Evolutionary conservation across 495 filamentous ascomycete genomes (phyloP).

Genomic region (Terfezia boudieri): DNA sequence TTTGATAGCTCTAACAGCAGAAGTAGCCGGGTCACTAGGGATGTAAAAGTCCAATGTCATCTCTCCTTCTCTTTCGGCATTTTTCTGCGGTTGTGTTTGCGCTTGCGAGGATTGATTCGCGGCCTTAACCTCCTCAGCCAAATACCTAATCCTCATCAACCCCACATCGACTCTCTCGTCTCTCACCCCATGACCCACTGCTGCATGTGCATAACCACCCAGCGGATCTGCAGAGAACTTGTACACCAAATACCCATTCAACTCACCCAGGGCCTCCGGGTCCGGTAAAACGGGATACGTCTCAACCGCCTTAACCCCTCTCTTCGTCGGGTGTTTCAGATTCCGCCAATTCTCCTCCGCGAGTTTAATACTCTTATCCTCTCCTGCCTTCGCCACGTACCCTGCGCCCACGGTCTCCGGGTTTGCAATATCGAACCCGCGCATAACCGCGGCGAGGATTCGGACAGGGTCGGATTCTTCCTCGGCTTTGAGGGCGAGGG

Average conservation of each 20-base stretch:
- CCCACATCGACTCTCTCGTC: constrained; percentile 65
- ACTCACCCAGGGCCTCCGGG: constrained; percentile 74
- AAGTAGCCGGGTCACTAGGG: constrained; percentile 34
- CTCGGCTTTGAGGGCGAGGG: constrained; percentile 23
- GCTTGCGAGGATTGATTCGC: constrained; percentile 17
- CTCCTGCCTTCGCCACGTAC: constrained; percentile 29
- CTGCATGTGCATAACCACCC: background rate
- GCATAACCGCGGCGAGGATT: constrained; percentile 59
- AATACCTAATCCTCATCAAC: constrained; percentile 44
- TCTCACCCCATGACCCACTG: constrained; percentile 15
- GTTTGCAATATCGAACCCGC: constrained; percentile 68
- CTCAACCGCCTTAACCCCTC: constrained; percentile 54
- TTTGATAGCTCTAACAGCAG: constrained; percentile 36
- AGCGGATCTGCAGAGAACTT: constrained; percentile 77
- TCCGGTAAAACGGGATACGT: constrained; percentile 70
- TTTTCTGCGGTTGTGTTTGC: background rate
- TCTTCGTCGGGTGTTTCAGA: constrained; percentile 63
- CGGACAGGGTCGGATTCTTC: constrained; percentile 58
- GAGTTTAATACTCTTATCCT: constrained; percentile 31
- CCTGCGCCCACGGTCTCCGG: constrained; percentile 38
- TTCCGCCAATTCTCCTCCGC: constrained; percentile 47
- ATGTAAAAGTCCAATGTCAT: constrained; percentile 40
- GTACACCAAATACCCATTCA: constrained; percentile 65
- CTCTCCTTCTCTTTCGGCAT: background rate
- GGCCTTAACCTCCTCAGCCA: constrained; percentile 28